Percentiles rank a stretch among this genome's conserved stretches.
Evolutionary conservation across 225 moss, liverwort and hornwort genomes (phyloP).

Genomic region (Physcomitrellopsis africana): DNA sequence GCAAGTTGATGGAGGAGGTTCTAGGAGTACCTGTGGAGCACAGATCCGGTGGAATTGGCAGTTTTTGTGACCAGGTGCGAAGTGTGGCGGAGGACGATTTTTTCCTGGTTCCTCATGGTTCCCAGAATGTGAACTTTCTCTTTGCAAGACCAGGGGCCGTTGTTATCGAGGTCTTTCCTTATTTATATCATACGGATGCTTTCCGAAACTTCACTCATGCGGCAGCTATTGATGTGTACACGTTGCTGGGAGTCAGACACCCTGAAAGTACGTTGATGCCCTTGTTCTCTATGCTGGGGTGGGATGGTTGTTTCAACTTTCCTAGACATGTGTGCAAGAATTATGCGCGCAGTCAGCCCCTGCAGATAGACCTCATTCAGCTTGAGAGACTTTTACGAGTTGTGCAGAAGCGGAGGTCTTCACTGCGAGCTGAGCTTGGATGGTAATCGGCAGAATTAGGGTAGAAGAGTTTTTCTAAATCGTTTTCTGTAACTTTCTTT

Average conservation of each 20-base stretch:
- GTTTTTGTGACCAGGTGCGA: slow-evolving; percentile 86
- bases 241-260: slow-evolving; percentile 70
- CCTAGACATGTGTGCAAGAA: slow-evolving; percentile 76
- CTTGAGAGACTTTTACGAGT: slow-evolving; percentile 54
- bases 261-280: slow-evolving; percentile 59
- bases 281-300: slow-evolving; percentile 75
- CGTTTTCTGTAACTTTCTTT: too few relatives aligned
- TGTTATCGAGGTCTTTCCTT: slow-evolving; percentile 89
- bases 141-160: slow-evolving; percentile 83
- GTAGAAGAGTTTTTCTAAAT: too few relatives aligned
- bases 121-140: slow-evolving; percentile 88
- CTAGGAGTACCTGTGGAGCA: slow-evolving; percentile 65
- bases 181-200: slow-evolving; percentile 77
- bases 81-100: slow-evolving; percentile 76
- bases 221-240: slow-evolving; percentile 57
- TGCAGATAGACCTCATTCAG: slow-evolving; percentile 64
- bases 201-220: slow-evolving; percentile 90
- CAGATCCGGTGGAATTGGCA: slow-evolving; percentile 65
- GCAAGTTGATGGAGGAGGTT: slow-evolving; percentile 42
- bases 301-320: slow-evolving; percentile 77
- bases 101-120: slow-evolving; percentile 90
- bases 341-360: slow-evolving; percentile 72
- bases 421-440: slow-evolving; percentile 46
- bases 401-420: slow-evolving; percentile 47
- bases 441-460: slow-evolving; percentile 29